These are phyloP conservation scores for Auriscalpium microsporum DNA, from an alignment of 768 basidiomycete species.

Conservation along the genomic window DNA sequence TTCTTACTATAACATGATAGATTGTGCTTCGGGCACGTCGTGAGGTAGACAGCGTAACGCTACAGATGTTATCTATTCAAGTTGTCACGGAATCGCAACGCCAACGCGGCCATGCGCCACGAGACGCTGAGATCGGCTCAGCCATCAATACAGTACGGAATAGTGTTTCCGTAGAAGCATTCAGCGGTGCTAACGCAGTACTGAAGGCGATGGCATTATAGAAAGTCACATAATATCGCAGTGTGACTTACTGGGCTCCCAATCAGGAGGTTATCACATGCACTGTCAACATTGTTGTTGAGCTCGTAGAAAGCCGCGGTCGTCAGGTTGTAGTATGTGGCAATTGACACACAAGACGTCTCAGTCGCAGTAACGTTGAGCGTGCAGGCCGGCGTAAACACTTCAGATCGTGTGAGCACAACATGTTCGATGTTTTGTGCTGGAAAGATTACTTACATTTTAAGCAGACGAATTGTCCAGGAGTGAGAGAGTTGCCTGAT, in stretches of 20 bases:
- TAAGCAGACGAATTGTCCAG: background rate
- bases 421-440: background rate
- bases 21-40: too few relatives aligned
- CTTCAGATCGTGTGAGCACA: background rate
- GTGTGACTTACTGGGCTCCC: constrained; percentile 1
- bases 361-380: constrained; percentile 4
- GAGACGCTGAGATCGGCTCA: too few relatives aligned
- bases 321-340: background rate
- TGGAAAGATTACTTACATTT: background rate
- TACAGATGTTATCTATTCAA: too few relatives aligned
- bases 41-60: too few relatives aligned
- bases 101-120: too few relatives aligned
- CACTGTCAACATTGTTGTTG: constrained; percentile 2
- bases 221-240: background rate
- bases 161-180: background rate
- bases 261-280: constrained; percentile 1
- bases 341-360: background rate
- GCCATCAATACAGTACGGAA: background rate
- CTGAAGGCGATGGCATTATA: background rate
- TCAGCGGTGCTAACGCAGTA: background rate
- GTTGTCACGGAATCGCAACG: too few relatives aligned
- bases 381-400: constrained; percentile 1
- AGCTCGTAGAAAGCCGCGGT: background rate
- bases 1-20: too few relatives aligned
- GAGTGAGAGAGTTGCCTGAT: background rate